phyloP scores from a whole-genome alignment of 805 yeast species.

The Soucietia sequanensis region DNA sequence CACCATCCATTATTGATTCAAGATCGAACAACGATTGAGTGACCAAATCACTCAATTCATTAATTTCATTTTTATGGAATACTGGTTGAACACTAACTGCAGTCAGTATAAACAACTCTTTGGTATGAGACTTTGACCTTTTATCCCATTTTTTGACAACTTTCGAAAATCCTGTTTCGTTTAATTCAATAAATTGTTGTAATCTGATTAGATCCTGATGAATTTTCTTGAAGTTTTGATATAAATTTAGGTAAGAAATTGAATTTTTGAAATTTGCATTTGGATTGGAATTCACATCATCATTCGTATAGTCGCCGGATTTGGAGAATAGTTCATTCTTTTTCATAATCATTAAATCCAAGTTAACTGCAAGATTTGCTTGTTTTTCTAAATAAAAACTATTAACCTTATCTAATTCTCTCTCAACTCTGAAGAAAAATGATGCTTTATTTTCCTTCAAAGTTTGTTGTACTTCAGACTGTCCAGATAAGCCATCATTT shows the following conservation, averaged over 20 bases:
- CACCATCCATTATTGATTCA: slow-evolving; percentile 56
- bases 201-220: slow-evolving; percentile 84
- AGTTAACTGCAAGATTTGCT: slow-evolving; percentile 74
- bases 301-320: slow-evolving; percentile 7
- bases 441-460: slow-evolving; percentile 90
- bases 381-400: slow-evolving; percentile 90
- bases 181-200: slow-evolving; percentile 91
- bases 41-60: slow-evolving; percentile 76
- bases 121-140: slow-evolving; percentile 89
- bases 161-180: slow-evolving; percentile 94
- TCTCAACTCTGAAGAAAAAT: slow-evolving; percentile 82
- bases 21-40: slow-evolving; percentile 68
- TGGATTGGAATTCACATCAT: slow-evolving; percentile 42
- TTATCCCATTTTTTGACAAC: slow-evolving; percentile 98
- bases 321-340: slow-evolving; percentile 50
- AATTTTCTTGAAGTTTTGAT: slow-evolving; percentile 86
- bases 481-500: slow-evolving; percentile 7
- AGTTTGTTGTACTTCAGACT: slow-evolving; percentile 35
- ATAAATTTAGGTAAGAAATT: slow-evolving; percentile 75
- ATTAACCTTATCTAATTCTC: slow-evolving; percentile 95
- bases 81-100: slow-evolving; percentile 97
- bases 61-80: slow-evolving; percentile 84
- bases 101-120: slow-evolving; percentile 84
- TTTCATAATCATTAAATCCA: slow-evolving; percentile 74
- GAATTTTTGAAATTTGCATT: slow-evolving; percentile 55